A percentile compares a stretch with the other conserved stretches of the same genome.
phyloP scores from a whole-genome alignment of 2,329 filamentous ascomycete species.

The Botrytis byssoidea region DNA sequence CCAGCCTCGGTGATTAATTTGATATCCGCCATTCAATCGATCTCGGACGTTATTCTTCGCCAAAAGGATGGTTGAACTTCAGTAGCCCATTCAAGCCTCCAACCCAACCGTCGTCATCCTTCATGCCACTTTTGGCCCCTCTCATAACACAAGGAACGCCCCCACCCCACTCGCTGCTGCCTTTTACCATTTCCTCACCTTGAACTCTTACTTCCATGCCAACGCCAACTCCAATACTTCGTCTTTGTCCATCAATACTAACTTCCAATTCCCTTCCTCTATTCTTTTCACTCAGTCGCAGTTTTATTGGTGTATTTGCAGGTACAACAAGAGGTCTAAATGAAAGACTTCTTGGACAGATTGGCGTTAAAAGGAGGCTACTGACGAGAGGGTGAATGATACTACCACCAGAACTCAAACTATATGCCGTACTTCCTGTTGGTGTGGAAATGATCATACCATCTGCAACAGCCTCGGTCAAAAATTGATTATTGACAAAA shows the following conservation, averaged over 20 bases:
- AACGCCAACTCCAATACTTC: constrained; percentile 63
- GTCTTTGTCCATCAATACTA: constrained; percentile 72
- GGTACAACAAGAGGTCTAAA: constrained; percentile 91
- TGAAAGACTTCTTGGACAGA: constrained; percentile 86
- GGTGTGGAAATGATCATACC: constrained; percentile 93
- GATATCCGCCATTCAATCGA: neutral
- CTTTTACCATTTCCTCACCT: constrained; percentile 70
- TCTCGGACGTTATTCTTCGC: constrained; percentile 50
- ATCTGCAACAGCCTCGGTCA: constrained; percentile 93
- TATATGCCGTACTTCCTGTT: constrained; percentile 94
- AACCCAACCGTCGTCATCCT: constrained; percentile 91
- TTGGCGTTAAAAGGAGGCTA: constrained; percentile 85
- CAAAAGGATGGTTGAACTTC: constrained; percentile 98
- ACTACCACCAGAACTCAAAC: constrained; percentile 84
- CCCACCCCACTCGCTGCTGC: constrained; percentile 57
- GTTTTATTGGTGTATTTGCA: constrained; percentile 76
- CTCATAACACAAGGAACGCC: constrained; percentile 92
- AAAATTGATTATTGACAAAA: constrained; percentile 80
- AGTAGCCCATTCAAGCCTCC: constrained; percentile 87
- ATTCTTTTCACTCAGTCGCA: constrained; percentile 79
- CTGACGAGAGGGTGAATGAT: constrained; percentile 94
- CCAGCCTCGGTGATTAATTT: neutral
- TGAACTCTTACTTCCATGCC: constrained; percentile 86
- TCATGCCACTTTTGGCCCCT: constrained; percentile 46
- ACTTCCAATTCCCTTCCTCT: constrained; percentile 74